Base-by-base conservation (phyloP, 257 asterid species). In the Fraxinus cuspidata region DNA sequence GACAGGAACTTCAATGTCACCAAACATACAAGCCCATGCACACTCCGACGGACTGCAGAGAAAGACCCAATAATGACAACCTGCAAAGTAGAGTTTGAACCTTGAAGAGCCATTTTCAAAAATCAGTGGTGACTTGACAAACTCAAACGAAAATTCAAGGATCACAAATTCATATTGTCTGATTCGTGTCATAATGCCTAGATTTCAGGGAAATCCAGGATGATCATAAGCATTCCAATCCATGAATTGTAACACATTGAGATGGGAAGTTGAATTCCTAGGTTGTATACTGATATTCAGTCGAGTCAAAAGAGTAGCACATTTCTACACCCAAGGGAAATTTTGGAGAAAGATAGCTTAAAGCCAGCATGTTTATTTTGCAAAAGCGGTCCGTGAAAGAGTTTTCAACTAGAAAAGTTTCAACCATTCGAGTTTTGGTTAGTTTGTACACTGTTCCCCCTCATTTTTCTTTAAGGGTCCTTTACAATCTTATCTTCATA, bases 1-100 rank as follows among this genome's bases (percentile, higher is more conserved):
- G 80, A 86, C 85, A 72, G 98, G 96, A 81, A 93, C 96, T 92
- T 96, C 97, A 73, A 82, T 86, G 84, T 89, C 92, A 70, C 97
- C 99, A 82, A 96, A 89, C 99, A 96, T 93, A 83, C 98, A 96
- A 77, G 90, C 91, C 97, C 99, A 96, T 34, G 77, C 73, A 84
- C 88, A 74, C 83, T 85, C 94, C 2, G 84, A 88, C 21, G 93
- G 86, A 79, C 89, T 91, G 77, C 88, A 90, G 84, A 88, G 84
- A 96, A 96, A 70, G 97, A 90, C 71, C 99, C 99, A 78, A 89
- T 81, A 73, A 96, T 85, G 86, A 93, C 71, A 76, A 96, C 89
- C 99, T 96, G 94, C 85, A 86, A 51, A 73, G 81, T 40, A 40
- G 74, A 79, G 21, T 69, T 78, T 47, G 58, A 74, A 73, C 56